Conservation (phyloP, 306 rosid species). For the Castanopsis chinensis region DNA sequence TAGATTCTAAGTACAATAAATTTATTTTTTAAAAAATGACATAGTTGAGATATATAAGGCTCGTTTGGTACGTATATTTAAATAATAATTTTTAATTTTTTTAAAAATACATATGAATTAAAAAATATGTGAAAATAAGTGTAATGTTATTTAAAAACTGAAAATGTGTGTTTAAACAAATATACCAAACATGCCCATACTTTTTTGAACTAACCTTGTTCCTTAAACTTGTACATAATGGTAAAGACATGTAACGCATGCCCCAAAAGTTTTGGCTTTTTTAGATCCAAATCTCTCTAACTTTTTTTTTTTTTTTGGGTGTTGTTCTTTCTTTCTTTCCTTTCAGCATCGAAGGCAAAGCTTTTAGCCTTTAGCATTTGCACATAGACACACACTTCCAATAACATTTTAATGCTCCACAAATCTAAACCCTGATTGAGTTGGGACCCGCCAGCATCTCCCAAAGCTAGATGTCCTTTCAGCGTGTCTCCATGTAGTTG, state of each 20-base stretch:
- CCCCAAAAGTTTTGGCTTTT: slow-evolving; percentile 67
- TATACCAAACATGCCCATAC: not conserved
- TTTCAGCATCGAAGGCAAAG: slow-evolving; percentile 31
- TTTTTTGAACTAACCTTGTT: slow-evolving; percentile 22
- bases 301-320: not conserved
- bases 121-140: no score
- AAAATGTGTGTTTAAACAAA: no score
- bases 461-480: not conserved
- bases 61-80: no score
- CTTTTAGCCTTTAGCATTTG: slow-evolving; percentile 25
- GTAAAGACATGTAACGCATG: slow-evolving; percentile 36
- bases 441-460: slow-evolving; percentile 30
- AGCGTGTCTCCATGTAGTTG: not conserved
- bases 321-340: not conserved
- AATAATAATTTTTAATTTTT: no score
- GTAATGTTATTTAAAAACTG: no score
- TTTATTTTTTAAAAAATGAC: not conserved
- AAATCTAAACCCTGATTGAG: slow-evolving; percentile 31
- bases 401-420: slow-evolving; percentile 62
- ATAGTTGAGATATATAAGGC: slow-evolving; percentile 11
- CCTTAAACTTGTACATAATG: slow-evolving; percentile 28
- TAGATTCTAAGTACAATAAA: slow-evolving; percentile 8
- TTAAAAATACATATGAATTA: rapidly evolving
- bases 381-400: slow-evolving; percentile 40
- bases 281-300: slow-evolving; percentile 35